A percentile compares a stretch with the other conserved stretches of the same genome.
These are phyloP conservation scores for Gnaphalium uliginosum DNA, from an alignment of 129 eudicot genomes.

Conservation along the genomic window DNA sequence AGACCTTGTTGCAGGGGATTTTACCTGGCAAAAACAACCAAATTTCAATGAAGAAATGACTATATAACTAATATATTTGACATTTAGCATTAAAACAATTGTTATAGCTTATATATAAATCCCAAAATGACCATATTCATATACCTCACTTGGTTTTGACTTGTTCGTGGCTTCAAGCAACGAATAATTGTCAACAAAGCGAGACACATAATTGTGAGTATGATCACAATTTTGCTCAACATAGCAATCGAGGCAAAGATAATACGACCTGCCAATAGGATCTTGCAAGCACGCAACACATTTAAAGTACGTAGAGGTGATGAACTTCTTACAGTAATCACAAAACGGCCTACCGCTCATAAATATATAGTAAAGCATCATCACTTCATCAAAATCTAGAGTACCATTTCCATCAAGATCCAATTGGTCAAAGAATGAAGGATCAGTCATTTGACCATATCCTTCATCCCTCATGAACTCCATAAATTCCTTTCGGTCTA, in stretches of 20 bases:
- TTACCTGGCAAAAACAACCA: constrained; percentile 4
- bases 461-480: constrained; percentile 44
- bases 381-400: constrained; percentile 48
- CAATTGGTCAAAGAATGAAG: constrained; percentile 34
- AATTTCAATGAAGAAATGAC: background rate
- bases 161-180: constrained; percentile 38
- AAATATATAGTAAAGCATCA: constrained; percentile 51
- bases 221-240: constrained; percentile 9
- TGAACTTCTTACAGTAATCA: constrained; percentile 33
- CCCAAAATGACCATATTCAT: background rate
- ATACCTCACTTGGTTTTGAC: constrained; percentile 28
- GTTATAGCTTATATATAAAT: background rate
- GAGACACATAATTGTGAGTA: constrained; percentile 17
- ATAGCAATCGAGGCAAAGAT: constrained; percentile 38
- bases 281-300: constrained; percentile 45
- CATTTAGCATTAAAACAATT: background rate
- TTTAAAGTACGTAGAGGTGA: constrained; percentile 35
- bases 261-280: background rate
- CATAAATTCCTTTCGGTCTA: constrained; percentile 39
- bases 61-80: background rate
- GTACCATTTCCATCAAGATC: constrained; percentile 38
- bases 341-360: constrained; percentile 66
- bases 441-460: constrained; percentile 12
- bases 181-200: constrained; percentile 45
- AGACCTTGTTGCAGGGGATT: constrained; percentile 7